These are phyloP conservation scores for Cairneyella variabilis DNA, from an alignment of 495 filamentous ascomycete genomes.

Conservation along the genomic window DNA sequence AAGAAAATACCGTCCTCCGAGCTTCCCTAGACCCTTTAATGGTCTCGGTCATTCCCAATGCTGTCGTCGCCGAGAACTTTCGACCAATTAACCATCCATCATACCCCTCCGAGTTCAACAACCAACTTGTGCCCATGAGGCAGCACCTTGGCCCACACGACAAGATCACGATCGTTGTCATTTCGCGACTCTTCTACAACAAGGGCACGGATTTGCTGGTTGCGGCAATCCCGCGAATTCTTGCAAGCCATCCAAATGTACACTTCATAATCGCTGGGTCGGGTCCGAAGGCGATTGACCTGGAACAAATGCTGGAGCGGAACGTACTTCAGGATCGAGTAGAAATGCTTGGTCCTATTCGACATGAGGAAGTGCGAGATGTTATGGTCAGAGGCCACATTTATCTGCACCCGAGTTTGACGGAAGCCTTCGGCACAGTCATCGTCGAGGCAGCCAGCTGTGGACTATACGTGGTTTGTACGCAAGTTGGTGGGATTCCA, in stretches of 20 bases:
- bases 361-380: slow-evolving; percentile 94
- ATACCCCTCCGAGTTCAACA: slow-evolving; percentile 24
- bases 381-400: slow-evolving; percentile 99
- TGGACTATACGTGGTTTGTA: slow-evolving; percentile 93
- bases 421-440: slow-evolving; percentile 96
- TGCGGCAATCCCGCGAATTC: slow-evolving; percentile 87
- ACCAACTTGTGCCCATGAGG: slow-evolving; percentile 29
- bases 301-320: slow-evolving; percentile 96
- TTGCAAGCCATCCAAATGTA: slow-evolving; percentile 83
- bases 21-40: slow-evolving; percentile 93
- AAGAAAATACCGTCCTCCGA: slow-evolving; percentile 95
- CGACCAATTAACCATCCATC: slow-evolving; percentile 54
- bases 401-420: slow-evolving; percentile 90
- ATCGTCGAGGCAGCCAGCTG: slow-evolving; percentile 96
- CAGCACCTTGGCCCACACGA: slow-evolving; percentile 68
- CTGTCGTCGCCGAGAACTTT: slow-evolving; percentile 95
- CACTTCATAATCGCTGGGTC: slow-evolving; percentile 96
- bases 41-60: slow-evolving; percentile 97
- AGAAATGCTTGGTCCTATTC: slow-evolving; percentile 83
- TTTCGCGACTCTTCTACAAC: slow-evolving; percentile 97
- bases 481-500: slow-evolving; percentile 92
- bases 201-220: slow-evolving; percentile 96
- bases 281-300: slow-evolving; percentile 92
- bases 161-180: slow-evolving; percentile 92
- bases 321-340: slow-evolving; percentile 94